Evolutionary conservation across 108 stramenopile species (phyloP), one percentile per base, ranked within the genome.

Genomic region (Skeletonema marinoi): DNA sequence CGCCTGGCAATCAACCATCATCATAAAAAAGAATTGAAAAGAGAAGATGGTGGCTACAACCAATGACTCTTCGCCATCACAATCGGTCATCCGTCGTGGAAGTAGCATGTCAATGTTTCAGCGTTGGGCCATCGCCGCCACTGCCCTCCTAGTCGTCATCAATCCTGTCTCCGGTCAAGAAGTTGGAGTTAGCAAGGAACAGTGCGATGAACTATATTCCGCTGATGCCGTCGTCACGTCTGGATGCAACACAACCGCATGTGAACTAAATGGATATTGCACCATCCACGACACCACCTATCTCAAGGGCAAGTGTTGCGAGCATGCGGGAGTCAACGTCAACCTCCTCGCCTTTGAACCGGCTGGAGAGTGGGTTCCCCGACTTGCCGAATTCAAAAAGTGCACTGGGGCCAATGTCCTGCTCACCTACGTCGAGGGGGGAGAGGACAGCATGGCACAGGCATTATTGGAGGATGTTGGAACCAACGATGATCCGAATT

Each of bases 261-360:
- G 54, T 56, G 54, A 56, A 56, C 4, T 21, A 21, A 56, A 56
- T 29, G 54, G 54, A 56, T 16, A 71, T 39, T 78, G 77, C 65
- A 71, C 38, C 64, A 29, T 78, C 70, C 51, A 66, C 30, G 64
- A 56, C 63, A 66, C 77, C 65, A 78, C 80, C 44, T 81, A 81
- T 76, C 80, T 81, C 65, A 0, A 46, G 38, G 70, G 66, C 62
- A 81, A 81, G 48, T 81, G 80, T 64, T 81, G 80, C 80, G 56
- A 41, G 36, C 80, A 81, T 48, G 17, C 63, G 16, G 80, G 80
- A 33, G 54, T 68, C 9, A 67, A 65, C 65, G 80, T 76, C 63
- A 63, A 51, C 75, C 70, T 81, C 75, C 80, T 81, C 48, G 80
- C 80, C 51, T 81, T 81, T 41, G 80, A 81, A 33, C 63, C 71